Base-by-base conservation (phyloP, 2,329 filamentous ascomycete genomes). In the Sporothrix variecibatus region DNA sequence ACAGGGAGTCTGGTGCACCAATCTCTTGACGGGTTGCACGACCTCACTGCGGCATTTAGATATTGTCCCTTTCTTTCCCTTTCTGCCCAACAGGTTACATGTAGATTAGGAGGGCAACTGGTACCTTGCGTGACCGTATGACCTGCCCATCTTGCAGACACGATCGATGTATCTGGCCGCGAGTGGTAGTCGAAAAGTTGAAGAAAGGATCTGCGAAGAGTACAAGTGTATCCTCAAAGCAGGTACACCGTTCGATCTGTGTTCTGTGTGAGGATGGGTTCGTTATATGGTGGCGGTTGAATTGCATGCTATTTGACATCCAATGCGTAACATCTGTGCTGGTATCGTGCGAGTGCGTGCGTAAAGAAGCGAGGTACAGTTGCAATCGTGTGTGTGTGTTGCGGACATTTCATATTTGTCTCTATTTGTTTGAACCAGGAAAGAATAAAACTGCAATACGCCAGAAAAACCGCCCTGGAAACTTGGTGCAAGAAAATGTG, bases 61-160 rank as follows among this genome's bases (percentile, higher is more conserved):
- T 20, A 34, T 20, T 8, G 58, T 40, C 31, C 31, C 9, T 28
- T 15, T 49, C 17, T 7, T 31, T 20, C 6, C 64, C 49, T 31
- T 23, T 58, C 15, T 58, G 34, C 31, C 34, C n/a, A 17, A 28
- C 26, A 28, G 20, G 51, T 60, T 71, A 53, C 68, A 34, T 34
- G 34, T 34, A 71, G 51, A 43, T 56, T 38, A 31, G 40, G 17
- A 15, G 31, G 49, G 31, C 31, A 58, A 26, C 31, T n/a, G 15
- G 3, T 40, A 11, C 31, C 5, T n/a, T 40, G 46, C 40, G 31
- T n/a, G n/a, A 28, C 51, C 7, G 51, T 43, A 9, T 8, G 31
- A n/a, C 68, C 15, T n/a, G 20, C 9, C 12, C n/a, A 71, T 71
- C 68, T 71, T 38, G 68, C 51, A 71, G 68, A n/a, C 8, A 12